Evolutionary conservation across 192 early-diverging fungal genomes (phyloP), one percentile per base, ranked within the genome.

Genomic region (Hyaloraphidium curvatum): DNA sequence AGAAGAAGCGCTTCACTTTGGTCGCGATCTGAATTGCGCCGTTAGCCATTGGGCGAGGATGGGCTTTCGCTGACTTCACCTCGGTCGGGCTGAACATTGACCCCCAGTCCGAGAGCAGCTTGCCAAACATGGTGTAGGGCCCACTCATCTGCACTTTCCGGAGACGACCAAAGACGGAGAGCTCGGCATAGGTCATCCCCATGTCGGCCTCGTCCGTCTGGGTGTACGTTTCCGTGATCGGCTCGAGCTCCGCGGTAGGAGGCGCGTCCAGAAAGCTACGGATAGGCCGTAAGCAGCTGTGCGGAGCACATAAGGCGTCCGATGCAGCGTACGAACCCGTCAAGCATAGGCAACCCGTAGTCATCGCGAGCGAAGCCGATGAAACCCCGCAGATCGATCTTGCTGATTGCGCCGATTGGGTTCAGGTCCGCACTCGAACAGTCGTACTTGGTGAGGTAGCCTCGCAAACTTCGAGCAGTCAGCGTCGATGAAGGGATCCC

Each of bases 371-470:
- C 77, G 56, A 81, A 86, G 0, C 57, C 69, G 25, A 98, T 84
- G 52, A 87, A 98, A 1, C 73, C 70, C 30, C 81, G 73, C 50
- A 98, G 73, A 67, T 48, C 43, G 63, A 60, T 63, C 94, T 98
- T 63, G 79, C 81, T 30, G 94, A 58, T 89, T 2, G 80, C 90
- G 2, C 94, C 94, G 56, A 98, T 95, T 2, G 94, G 94, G 55
- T 96, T 96, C 28, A 98, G 69, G 61, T 98, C 94, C 0, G 94
- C 94, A 58, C 83, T 87, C 0, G 89, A 90, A 57, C 94, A 96
- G 61, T 98, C 94, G 63, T 98, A 98, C 58, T 98, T 98, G 37
- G 94, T 98, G 29, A 98, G 78, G 53, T 98, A 98, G 0, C 94
- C 94, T 30, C 94, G 76, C 40, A 98, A 65, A 28, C 80, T 83